phyloP scores from a whole-genome alignment of 1,284 basidiomycete species.

The Puccinia brachypodii region DNA sequence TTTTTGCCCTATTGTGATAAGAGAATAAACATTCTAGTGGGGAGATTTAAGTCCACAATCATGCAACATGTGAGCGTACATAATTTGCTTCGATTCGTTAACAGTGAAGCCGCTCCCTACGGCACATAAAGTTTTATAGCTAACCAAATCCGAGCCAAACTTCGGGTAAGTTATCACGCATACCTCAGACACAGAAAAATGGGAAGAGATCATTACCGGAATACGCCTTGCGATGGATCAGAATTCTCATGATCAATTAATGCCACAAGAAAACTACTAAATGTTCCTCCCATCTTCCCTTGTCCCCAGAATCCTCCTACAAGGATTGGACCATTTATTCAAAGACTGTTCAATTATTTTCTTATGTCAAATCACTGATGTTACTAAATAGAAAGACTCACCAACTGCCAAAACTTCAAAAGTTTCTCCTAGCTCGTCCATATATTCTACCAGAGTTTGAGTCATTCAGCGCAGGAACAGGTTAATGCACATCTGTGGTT shows the following conservation, averaged over 20 bases:
- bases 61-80: background rate
- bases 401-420: constrained; percentile 42
- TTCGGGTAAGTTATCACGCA: background rate
- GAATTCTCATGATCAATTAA: constrained; percentile 28
- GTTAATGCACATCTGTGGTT: background rate
- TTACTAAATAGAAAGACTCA: background rate
- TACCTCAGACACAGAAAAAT: background rate
- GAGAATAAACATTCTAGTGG: background rate
- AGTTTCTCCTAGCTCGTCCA: constrained; percentile 61
- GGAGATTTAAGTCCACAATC: background rate
- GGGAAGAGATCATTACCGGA: constrained; percentile 5
- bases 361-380: background rate
- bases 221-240: constrained; percentile 7
- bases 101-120: constrained; percentile 30
- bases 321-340: background rate
- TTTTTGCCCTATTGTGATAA: constrained; percentile 11
- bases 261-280: constrained; percentile 33
- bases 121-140: constrained; percentile 37
- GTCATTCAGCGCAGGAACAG: background rate
- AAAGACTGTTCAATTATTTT: background rate
- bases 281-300: constrained; percentile 11
- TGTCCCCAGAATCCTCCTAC: constrained; percentile 41
- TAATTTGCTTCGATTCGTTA: constrained; percentile 27
- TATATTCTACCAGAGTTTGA: constrained; percentile 66
- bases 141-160: background rate